Percentiles rank a stretch among this genome's conserved stretches.
Evolutionary conservation across 1,139 yeast genomes (phyloP).

Genomic region (Protomyces inouyei): DNA sequence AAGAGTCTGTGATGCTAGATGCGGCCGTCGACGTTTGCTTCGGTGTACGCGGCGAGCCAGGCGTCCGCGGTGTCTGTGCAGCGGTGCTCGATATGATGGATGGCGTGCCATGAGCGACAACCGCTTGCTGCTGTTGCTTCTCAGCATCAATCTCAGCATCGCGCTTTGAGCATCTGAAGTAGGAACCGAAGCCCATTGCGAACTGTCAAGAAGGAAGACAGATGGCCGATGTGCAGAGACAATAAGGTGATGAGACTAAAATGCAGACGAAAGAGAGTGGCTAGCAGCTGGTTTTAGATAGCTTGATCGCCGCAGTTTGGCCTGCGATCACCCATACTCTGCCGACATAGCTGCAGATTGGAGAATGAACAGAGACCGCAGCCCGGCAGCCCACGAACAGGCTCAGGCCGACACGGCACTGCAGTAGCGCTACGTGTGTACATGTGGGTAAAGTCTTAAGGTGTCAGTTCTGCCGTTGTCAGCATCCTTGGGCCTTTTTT

Average conservation of each 20-base stretch:
- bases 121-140: neutral
- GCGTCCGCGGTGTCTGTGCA: neutral
- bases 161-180: neutral
- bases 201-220: neutral
- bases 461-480: neutral
- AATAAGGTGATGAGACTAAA: neutral
- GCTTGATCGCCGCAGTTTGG: neutral
- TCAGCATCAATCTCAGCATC: neutral
- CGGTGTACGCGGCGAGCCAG: neutral
- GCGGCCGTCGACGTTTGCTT: neutral
- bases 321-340: neutral
- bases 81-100: neutral
- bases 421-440: no score
- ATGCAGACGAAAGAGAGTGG: neutral
- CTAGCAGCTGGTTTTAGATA: neutral
- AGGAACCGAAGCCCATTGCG: neutral
- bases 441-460: neutral
- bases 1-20: neutral
- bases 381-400: no score
- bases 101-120: neutral
- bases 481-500: neutral
- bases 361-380: no score
- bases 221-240: neutral
- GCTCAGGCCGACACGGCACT: no score
- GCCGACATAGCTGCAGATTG: neutral